These are phyloP conservation scores for Aphelidium insulamus DNA, from an alignment of 371 early-diverging fungal genomes.

Conservation along the genomic window DNA sequence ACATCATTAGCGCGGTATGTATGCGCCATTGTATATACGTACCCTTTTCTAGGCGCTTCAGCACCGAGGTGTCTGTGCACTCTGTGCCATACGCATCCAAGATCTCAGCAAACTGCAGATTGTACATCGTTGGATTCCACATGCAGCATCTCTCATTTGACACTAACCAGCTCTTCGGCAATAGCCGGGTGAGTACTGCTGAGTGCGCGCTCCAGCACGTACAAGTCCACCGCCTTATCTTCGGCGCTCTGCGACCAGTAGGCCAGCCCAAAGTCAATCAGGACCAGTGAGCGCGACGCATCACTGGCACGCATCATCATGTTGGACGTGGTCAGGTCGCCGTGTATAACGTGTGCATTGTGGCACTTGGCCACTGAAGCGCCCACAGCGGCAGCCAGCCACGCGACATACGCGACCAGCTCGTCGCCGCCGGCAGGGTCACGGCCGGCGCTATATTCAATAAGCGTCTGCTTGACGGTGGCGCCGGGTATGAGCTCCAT, in stretches of 20 bases:
- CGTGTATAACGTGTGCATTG: constrained; percentile 69
- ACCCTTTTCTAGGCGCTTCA: constrained; percentile 68
- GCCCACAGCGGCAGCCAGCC: constrained; percentile 24
- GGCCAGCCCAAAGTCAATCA: constrained; percentile 97
- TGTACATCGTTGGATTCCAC: neutral
- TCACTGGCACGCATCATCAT: constrained; percentile 40
- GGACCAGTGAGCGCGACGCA: constrained; percentile 17
- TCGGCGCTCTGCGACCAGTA: constrained; percentile 63
- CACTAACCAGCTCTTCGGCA: constrained; percentile 38
- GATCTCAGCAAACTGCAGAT: constrained; percentile 39
- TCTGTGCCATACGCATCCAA: constrained; percentile 31
- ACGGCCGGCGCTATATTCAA: neutral
- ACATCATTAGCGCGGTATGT: constrained; percentile 1
- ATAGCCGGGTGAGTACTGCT: constrained; percentile 63
- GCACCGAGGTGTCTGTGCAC: constrained; percentile 23
- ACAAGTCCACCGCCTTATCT: constrained; percentile 98
- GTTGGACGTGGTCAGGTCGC: constrained; percentile 96
- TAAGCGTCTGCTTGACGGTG: constrained; percentile 51
- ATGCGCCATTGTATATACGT: constrained; percentile 3
- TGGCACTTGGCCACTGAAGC: constrained; percentile 60
- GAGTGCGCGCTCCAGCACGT: constrained; percentile 91
- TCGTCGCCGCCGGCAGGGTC: neutral
- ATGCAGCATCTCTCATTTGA: neutral
- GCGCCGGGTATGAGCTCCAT: constrained; percentile 62
- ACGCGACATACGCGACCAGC: neutral